Base-by-base conservation (phyloP, 768 basidiomycete genomes). In the Amylocystis lapponica region DNA sequence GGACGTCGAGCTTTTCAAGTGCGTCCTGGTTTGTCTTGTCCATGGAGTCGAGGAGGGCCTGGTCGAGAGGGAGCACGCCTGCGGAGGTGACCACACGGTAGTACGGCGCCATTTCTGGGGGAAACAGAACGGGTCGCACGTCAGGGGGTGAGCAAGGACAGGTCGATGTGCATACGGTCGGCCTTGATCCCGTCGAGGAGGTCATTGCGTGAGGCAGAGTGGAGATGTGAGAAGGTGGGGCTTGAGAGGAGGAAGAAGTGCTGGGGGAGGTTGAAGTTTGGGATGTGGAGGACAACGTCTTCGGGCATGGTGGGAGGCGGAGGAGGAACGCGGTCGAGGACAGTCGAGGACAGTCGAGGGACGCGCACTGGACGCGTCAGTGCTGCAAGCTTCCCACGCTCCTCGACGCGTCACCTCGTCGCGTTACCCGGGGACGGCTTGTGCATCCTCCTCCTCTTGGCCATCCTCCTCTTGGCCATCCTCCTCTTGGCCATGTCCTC, bases 41-140 rank as follows among this genome's bases (percentile, higher is more conserved):
- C 57, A 95, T 71, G 9, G 67, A 62, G 9, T 68, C 66, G 12
- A 86, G 68, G 6, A 90, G 59, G 0, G 64, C 52, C 4, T 70
- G 57, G 52, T 86, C 80, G 2, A 75, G 56, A 1, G 75, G 65
- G 0, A 85, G 58, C 0, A 73, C 67, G 12, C 67, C 65, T 0
- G 78, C 60, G 9, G 79, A 66, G 2, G 76, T 75, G 41, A 86
- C 70, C 11, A 68, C 64, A 45, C 66, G 72, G 66, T 80, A 88
- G 63, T 89, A 95, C 0, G 93, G 87, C 1, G 79, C 81, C 93
- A 95, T 96, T 55, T 92, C 90, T 93, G 55, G 16, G n/a, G 4
- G 5, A 34, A 23, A 41, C 10, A 22, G 21, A 19, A 37, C 16
- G n/a, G n/a, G 2, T 19, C 4, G 19, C 8, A 14, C 12, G 11